phyloP scores from a whole-genome alignment of 2,329 filamentous ascomycete species.

The Calonectria leucothoes region DNA sequence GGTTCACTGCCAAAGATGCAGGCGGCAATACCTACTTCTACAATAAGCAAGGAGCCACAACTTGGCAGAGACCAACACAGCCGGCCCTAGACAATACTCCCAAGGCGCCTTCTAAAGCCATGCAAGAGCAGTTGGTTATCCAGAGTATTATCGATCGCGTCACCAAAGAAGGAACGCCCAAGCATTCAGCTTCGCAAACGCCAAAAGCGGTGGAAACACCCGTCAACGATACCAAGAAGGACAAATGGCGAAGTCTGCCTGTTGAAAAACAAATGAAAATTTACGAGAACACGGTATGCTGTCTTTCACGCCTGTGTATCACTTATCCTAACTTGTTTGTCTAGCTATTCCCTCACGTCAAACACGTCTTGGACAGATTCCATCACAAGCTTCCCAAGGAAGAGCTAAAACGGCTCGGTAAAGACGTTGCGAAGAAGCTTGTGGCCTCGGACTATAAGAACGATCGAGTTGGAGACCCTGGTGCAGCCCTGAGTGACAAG shows the following conservation, averaged over 20 bases:
- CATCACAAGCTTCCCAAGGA: slow-evolving; percentile 88
- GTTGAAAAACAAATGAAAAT: slow-evolving; percentile 93
- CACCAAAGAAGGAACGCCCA: slow-evolving; percentile 72
- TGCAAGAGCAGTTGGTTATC: slow-evolving; percentile 76
- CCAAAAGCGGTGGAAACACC: slow-evolving; percentile 70
- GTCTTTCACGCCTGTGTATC: not conserved
- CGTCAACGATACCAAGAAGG: slow-evolving; percentile 69
- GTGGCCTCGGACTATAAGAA: slow-evolving; percentile 94
- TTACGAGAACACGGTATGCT: slow-evolving; percentile 89
- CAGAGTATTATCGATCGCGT: slow-evolving; percentile 90
- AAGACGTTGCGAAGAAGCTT: slow-evolving; percentile 85
- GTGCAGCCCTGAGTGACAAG: slow-evolving; percentile 74
- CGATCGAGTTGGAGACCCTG: slow-evolving; percentile 85
- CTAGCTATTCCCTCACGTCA: slow-evolving; percentile 86
- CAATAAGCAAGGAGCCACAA: slow-evolving; percentile 79
- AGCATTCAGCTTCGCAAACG: slow-evolving; percentile 69
- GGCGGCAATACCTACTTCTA: slow-evolving; percentile 88
- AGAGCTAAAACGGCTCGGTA: slow-evolving; percentile 71
- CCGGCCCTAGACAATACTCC: slow-evolving; percentile 73
- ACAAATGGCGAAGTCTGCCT: slow-evolving; percentile 77
- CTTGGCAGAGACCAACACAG: slow-evolving; percentile 82
- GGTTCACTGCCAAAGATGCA: slow-evolving; percentile 81
- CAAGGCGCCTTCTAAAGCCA: slow-evolving; percentile 73
- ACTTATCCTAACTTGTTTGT: slow-evolving; percentile 22
- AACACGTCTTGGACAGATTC: slow-evolving; percentile 88